Evolutionary conservation across 75 land plant species (phyloP), one percentile per base, ranked within the genome.

Genomic region (Pinus albicaulis): DNA sequence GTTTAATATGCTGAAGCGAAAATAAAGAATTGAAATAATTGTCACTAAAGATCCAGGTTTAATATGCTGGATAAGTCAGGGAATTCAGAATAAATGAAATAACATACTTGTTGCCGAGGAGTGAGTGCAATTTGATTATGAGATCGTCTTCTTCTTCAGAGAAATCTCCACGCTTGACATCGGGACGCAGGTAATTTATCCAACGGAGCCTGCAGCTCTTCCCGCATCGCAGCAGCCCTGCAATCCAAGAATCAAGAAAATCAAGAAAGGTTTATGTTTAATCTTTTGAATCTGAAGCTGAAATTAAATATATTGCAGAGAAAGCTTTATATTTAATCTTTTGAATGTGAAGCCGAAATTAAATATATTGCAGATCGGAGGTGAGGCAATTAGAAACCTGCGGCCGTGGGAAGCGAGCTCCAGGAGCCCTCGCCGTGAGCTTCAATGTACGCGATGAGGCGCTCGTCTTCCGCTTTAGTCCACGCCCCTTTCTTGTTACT

Each of bases 131-230:
- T 59, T 89, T 87, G 81, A 89, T 89, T 78, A 89, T 89, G 69
- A 87, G 80, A 15, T 89, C 91, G 57, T 89, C 91, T 73, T 89
- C 91, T 72, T 89, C 89, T 17, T 86, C 84, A 20, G 91, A 83
- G 77, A 89, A 89, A 63, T 86, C 84, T 19, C 91, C 91, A 3
- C 91, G 84, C 58, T 87, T 89, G 69, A 89, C 81, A 73, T 89
- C 91, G 14, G 91, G 91, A 4, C 91, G 80, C 26, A 89, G 78
- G 73, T 89, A 89, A 56, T 89, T 86, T 71, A 89, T 87, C 91
- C 91, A 89, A 5, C 91, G 86, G 17, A 89, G 87, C 3, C 91
- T 79, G 77, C 91, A 89, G 81, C 89, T 87, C 76, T 89, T 89
- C 13, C 91, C 91, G 61, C 91, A 89, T 14, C 91, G 82, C 71